These are phyloP conservation scores for Alternaria consortialis DNA, from an alignment of 2,329 filamentous ascomycete species.

Conservation along the genomic window DNA sequence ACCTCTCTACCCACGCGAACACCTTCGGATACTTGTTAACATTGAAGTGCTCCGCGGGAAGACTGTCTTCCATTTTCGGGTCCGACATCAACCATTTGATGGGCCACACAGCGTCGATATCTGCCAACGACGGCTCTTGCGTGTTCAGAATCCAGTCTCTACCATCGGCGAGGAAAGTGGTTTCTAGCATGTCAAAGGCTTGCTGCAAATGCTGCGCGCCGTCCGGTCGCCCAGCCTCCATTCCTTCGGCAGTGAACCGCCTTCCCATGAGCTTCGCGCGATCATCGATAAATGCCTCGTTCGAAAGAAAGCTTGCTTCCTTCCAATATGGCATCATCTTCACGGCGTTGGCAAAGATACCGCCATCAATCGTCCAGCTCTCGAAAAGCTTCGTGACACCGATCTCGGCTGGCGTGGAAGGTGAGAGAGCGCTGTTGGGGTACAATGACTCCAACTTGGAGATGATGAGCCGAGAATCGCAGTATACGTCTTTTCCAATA, in stretches of 20 bases:
- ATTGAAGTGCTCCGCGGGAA: conserved; percentile 65
- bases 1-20: conserved; percentile 72
- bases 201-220: conserved; percentile 64
- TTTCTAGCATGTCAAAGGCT: conserved; percentile 68
- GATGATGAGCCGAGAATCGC: conserved; percentile 45
- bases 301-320: conserved; percentile 62
- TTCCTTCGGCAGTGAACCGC: conserved; percentile 52
- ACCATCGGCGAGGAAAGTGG: conserved; percentile 70
- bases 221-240: conserved; percentile 61
- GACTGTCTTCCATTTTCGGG: conserved; percentile 57
- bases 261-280: conserved; percentile 57
- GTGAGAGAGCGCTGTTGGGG: conserved; percentile 24
- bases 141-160: conserved; percentile 69
- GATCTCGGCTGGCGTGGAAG: conserved; percentile 45
- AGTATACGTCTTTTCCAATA: conserved; percentile 45
- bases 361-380: conserved; percentile 64
- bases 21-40: conserved; percentile 65
- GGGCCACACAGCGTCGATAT: conserved; percentile 75
- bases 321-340: conserved; percentile 66
- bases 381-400: conserved; percentile 66
- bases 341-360: conserved; percentile 63
- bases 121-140: conserved; percentile 65
- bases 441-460: conserved; percentile 39
- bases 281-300: conserved; percentile 69
- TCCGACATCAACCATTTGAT: conserved; percentile 69